Conservation (phyloP, 2,329 filamentous ascomycete genomes). For the Fusarium decemcellulare region DNA sequence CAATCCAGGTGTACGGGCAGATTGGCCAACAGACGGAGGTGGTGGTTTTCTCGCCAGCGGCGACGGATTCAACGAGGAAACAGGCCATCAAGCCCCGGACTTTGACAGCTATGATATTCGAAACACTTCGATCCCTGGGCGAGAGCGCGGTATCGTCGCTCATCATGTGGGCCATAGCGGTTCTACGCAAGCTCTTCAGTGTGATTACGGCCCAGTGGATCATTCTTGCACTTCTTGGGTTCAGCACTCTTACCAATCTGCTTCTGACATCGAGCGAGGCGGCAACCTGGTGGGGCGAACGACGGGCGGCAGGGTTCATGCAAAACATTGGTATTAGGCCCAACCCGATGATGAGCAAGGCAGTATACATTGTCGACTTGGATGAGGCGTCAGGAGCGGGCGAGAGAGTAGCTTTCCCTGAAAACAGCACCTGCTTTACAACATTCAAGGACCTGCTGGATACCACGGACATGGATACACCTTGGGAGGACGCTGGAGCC, state of each 20-base stretch:
- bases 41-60: slow-evolving; percentile 70
- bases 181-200: slow-evolving; percentile 75
- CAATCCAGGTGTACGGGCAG: slow-evolving; percentile 84
- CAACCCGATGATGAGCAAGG: slow-evolving; percentile 85
- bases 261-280: slow-evolving; percentile 81
- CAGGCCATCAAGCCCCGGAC: slow-evolving; percentile 73
- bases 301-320: slow-evolving; percentile 87
- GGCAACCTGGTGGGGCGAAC: slow-evolving; percentile 88
- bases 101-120: slow-evolving; percentile 78
- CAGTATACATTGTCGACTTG: slow-evolving; percentile 87
- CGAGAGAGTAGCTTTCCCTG: slow-evolving; percentile 52
- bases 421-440: slow-evolving; percentile 71
- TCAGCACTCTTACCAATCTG: slow-evolving; percentile 81
- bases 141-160: slow-evolving; percentile 83
- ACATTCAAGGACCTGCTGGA: slow-evolving; percentile 74
- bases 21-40: slow-evolving; percentile 78
- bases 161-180: slow-evolving; percentile 82
- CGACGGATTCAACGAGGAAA: slow-evolving; percentile 64
- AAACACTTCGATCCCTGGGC: slow-evolving; percentile 79
- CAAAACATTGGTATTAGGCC: slow-evolving; percentile 82
- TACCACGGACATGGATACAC: slow-evolving; percentile 69
- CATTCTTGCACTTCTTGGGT: slow-evolving; percentile 76
- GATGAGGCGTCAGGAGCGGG: slow-evolving; percentile 70
- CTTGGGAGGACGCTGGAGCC: slow-evolving; percentile 67
- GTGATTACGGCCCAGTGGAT: slow-evolving; percentile 81